Evolutionary conservation across 495 filamentous ascomycete species (phyloP).

Genomic region (Aspergillus bertholletiae): DNA sequence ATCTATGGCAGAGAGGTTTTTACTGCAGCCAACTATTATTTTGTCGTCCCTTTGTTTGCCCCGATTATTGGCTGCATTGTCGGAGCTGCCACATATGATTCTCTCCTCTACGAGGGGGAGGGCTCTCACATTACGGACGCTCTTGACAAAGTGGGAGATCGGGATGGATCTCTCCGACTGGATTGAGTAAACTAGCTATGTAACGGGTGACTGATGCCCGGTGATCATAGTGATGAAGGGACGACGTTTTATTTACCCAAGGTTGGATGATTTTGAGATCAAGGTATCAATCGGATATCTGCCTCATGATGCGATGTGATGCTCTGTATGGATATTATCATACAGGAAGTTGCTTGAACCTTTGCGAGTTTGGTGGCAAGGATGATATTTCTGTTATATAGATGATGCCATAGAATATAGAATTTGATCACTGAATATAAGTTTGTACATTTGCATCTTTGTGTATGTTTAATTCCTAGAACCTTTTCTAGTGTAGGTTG

Average conservation of each 20-base stretch:
- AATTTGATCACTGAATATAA: not conserved
- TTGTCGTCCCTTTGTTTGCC: conserved; percentile 31
- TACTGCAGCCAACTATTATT: conserved; percentile 29
- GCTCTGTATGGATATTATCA: not conserved
- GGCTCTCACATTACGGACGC: conserved; percentile 31
- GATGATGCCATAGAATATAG: not conserved
- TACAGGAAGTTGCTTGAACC: not conserved
- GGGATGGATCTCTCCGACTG: conserved; percentile 24
- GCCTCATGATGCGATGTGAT: not conserved
- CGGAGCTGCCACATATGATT: conserved; percentile 27
- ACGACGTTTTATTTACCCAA: not conserved
- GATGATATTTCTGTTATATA: not conserved
- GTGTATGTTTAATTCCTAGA: too few species aligned
- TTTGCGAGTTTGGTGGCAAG: not conserved
- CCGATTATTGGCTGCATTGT: conserved; percentile 30
- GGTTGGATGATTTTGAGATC: not conserved
- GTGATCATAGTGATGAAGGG: not conserved
- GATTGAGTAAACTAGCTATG: conserved; percentile 19
- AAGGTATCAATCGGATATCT: not conserved
- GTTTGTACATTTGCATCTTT: too few species aligned
- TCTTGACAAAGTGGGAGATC: conserved; percentile 23
- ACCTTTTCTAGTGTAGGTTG: too few species aligned
- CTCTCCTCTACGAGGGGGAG: conserved; percentile 28
- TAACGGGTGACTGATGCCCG: not conserved
- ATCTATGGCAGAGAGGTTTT: conserved; percentile 33